Evolutionary conservation across 441 rosid species (phyloP).

Genomic region (Adansonia grandidieri): DNA sequence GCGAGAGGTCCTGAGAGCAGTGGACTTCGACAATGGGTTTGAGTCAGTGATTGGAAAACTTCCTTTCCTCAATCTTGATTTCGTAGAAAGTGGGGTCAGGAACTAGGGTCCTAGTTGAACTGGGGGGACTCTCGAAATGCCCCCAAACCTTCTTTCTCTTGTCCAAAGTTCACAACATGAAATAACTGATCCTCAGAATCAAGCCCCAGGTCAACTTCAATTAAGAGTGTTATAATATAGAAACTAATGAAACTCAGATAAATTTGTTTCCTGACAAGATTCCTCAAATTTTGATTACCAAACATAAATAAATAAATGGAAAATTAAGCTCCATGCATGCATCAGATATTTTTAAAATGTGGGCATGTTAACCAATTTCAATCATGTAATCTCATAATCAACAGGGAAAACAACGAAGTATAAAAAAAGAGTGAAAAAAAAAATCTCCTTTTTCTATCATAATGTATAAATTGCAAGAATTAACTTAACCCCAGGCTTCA

Average conservation of each 20-base stretch:
- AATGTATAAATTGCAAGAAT: neutral
- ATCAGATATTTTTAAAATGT: neutral
- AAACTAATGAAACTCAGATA: neutral
- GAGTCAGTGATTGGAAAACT: too few species aligned
- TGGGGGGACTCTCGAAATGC: slow-evolving; percentile 61
- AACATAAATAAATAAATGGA: neutral
- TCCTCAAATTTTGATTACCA: neutral
- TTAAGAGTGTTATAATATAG: neutral
- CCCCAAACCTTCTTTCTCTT: slow-evolving; percentile 36
- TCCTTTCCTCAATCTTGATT: too few species aligned
- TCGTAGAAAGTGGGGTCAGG: too few species aligned
- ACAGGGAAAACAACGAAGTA: neutral
- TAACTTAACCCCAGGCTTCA: slow-evolving; percentile 15
- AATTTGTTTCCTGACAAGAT: neutral
- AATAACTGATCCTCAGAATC: neutral
- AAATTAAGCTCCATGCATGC: neutral
- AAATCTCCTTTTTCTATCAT: neutral
- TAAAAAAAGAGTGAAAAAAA: neutral
- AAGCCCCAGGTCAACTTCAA: neutral
- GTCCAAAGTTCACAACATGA: neutral
- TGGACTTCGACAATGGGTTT: too few species aligned
- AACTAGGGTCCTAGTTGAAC: too few species aligned
- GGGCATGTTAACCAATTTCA: neutral
- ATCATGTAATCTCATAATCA: neutral
- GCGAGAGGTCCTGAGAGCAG: slow-evolving; percentile 81